These are phyloP conservation scores for Aspergillaceae sp. DNA, from an alignment of 2,329 filamentous ascomycete genomes.

Conservation along the genomic window DNA sequence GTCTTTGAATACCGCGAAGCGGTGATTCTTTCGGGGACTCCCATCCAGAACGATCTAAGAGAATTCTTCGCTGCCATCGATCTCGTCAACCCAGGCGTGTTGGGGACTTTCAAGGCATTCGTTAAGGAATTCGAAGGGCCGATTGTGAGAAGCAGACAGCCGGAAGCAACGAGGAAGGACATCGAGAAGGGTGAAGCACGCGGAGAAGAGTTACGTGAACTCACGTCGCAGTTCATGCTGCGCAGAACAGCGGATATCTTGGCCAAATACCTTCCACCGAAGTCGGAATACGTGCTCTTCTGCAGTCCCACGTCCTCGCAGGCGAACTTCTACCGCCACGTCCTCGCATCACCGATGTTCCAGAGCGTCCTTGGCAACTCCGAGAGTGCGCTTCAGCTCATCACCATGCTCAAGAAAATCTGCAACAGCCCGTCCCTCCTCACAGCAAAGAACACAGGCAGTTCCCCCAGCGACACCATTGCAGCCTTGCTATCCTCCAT, in stretches of 20 bases:
- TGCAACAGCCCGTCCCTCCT: conserved; percentile 63
- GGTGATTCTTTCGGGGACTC: conserved; percentile 60
- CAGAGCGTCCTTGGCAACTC: conserved; percentile 53
- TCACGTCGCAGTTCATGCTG: conserved; percentile 58
- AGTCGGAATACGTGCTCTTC: conserved; percentile 60
- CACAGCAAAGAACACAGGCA: conserved; percentile 41
- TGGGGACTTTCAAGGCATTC: conserved; percentile 55
- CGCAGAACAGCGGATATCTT: conserved; percentile 59
- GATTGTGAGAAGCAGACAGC: conserved; percentile 56
- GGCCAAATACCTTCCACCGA: conserved; percentile 56
- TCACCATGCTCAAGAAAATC: conserved; percentile 64
- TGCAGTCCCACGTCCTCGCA: conserved; percentile 55
- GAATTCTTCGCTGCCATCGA: conserved; percentile 63
- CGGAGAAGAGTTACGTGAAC: conserved; percentile 51
- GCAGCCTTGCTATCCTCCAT: conserved; percentile 45
- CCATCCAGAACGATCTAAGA: conserved; percentile 59
- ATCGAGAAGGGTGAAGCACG: conserved; percentile 56
- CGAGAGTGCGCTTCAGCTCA: conserved; percentile 58
- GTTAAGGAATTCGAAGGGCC: conserved; percentile 57
- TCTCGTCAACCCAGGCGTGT: conserved; percentile 58
- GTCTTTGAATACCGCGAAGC: conserved; percentile 51
- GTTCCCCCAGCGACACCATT: conserved; percentile 41
- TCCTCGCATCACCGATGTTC: conserved; percentile 58
- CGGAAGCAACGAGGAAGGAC: conserved; percentile 52
- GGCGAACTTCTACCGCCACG: conserved; percentile 52